phyloP scores from a whole-genome alignment of 2,329 filamentous ascomycete species.

The Calonectria honghensis region DNA sequence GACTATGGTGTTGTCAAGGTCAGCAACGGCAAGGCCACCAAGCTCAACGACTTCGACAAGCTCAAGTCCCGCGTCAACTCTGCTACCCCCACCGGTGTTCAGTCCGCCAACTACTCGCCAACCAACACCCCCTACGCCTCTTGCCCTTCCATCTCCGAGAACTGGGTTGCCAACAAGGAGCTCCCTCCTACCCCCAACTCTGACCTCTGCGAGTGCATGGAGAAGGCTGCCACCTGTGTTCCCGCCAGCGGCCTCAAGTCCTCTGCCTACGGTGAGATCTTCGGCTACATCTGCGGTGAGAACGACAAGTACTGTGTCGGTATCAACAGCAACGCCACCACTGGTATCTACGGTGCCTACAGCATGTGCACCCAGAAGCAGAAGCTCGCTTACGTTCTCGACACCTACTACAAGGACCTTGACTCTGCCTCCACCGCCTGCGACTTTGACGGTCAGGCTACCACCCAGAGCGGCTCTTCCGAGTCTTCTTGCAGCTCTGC shows the following conservation, averaged over 20 bases:
- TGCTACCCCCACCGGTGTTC: constrained; percentile 79
- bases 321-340: constrained; percentile 80
- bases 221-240: constrained; percentile 76
- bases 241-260: constrained; percentile 70
- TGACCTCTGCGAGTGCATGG: constrained; percentile 90
- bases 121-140: constrained; percentile 78
- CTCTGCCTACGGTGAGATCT: constrained; percentile 80
- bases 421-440: constrained; percentile 76
- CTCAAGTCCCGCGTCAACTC: constrained; percentile 82
- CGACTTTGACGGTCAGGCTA: constrained; percentile 81
- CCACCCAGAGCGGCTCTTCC: constrained; percentile 68
- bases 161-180: constrained; percentile 79
- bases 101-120: constrained; percentile 81
- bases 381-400: constrained; percentile 84
- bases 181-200: constrained; percentile 90
- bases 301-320: constrained; percentile 76
- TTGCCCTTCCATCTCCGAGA: constrained; percentile 80
- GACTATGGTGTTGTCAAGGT: constrained; percentile 87
- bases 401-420: constrained; percentile 81
- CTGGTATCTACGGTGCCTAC: constrained; percentile 84
- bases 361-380: constrained; percentile 83
- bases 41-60: constrained; percentile 83
- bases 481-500: constrained; percentile 74
- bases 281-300: constrained; percentile 82
- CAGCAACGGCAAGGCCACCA: constrained; percentile 75